Evolutionary conservation across 192 early-diverging fungal species (phyloP).

Genomic region (Coemansia sp.): DNA sequence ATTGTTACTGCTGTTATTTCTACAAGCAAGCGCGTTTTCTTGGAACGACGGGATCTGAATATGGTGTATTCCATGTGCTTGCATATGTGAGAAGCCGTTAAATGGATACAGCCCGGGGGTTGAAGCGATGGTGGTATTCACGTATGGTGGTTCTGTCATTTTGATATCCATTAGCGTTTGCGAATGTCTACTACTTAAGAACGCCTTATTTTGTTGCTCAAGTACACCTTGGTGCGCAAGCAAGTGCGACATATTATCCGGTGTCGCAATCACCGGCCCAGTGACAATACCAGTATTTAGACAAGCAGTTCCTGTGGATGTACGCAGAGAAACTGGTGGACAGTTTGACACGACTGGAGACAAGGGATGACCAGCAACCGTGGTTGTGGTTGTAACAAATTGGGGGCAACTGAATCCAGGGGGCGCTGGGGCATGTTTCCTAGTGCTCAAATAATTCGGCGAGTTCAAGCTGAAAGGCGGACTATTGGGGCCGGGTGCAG

Average conservation of each 20-base stretch:
- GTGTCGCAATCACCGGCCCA: slow-evolving; percentile 13
- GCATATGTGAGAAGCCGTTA: background rate
- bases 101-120: background rate
- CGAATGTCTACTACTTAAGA: background rate
- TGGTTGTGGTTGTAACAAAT: background rate
- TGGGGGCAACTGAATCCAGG: background rate
- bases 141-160: background rate
- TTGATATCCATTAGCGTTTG: background rate
- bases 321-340: background rate
- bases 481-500: background rate
- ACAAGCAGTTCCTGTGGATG: background rate
- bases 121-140: background rate
- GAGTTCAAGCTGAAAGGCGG: background rate
- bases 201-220: slow-evolving; percentile 4
- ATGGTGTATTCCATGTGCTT: background rate
- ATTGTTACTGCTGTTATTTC: background rate
- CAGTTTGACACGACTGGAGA: background rate
- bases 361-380: background rate
- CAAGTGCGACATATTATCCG: slow-evolving; percentile 16
- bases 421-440: background rate
- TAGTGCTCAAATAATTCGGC: background rate
- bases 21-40: background rate
- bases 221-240: slow-evolving; percentile 10
- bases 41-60: background rate
- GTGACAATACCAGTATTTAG: background rate